Evolutionary conservation across 148 eudicot genomes (phyloP).

Genomic region (Vaccinium corymbosum): DNA sequence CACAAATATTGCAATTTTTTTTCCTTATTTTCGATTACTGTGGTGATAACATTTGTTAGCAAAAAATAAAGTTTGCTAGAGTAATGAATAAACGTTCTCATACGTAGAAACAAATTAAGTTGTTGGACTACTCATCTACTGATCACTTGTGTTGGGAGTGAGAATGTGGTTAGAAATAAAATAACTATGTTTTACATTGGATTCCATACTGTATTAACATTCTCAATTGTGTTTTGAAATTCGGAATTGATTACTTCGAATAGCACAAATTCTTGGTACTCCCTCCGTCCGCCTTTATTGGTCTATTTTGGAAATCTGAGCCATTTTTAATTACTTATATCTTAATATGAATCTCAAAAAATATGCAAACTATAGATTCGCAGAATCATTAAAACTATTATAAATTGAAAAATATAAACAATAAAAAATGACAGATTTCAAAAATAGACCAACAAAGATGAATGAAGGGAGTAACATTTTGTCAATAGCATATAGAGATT

Average conservation of each 20-base stretch:
- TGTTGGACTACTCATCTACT: not conserved
- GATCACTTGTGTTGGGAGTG: not conserved
- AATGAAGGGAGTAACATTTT: not conserved
- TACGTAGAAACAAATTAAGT: not conserved
- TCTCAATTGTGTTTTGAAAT: not conserved
- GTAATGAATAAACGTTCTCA: not conserved
- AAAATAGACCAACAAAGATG: no score
- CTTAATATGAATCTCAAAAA: no score
- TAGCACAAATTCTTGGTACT: not conserved
- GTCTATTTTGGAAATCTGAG: no score
- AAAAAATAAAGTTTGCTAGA: not conserved
- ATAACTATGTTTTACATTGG: not conserved
- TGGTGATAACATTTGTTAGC: not conserved
- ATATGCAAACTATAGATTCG: no score
- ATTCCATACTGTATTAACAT: not conserved
- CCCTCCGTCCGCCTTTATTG: no score
- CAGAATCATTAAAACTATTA: no score
- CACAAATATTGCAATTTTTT: not conserved
- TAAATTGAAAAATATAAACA: no score
- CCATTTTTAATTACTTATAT: no score
- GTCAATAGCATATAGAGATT: not conserved
- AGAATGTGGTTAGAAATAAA: not conserved
- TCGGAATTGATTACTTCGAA: not conserved
- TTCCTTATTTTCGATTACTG: no score
- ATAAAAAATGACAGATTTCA: no score